Percentiles rank a stretch among this genome's conserved stretches.
Evolutionary conservation across 148 eudicot species (phyloP).

Genomic region (Arctostaphylos glauca): DNA sequence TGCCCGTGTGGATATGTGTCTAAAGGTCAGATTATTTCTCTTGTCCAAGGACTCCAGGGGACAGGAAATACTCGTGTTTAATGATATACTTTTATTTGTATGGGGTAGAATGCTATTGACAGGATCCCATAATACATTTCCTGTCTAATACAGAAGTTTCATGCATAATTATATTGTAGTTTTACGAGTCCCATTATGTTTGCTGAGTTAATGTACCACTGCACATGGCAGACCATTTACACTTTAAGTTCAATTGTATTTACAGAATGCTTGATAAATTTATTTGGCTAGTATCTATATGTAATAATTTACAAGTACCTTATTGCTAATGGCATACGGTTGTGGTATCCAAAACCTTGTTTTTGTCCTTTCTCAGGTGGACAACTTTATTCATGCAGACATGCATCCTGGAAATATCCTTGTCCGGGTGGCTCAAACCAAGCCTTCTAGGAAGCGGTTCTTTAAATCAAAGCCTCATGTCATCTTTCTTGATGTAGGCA

Average conservation of each 20-base stretch:
- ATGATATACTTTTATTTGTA: neutral
- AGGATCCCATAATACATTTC: neutral
- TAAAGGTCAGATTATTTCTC: neutral
- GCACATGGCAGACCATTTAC: neutral
- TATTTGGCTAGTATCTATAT: neutral
- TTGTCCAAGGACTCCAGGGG: neutral
- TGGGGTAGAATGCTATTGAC: neutral
- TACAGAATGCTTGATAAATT: neutral
- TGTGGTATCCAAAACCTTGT: neutral
- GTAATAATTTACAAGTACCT: neutral
- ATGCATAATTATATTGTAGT: neutral
- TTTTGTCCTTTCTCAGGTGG: slow-evolving; percentile 53
- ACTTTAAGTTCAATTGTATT: neutral
- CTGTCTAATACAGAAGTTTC: neutral
- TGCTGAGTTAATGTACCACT: neutral
- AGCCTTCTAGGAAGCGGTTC: slow-evolving; percentile 43
- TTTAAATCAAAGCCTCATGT: slow-evolving; percentile 88
- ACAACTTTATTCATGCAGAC: slow-evolving; percentile 97
- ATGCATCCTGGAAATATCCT: slow-evolving; percentile 99
- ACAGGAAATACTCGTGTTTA: neutral
- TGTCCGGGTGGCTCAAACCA: slow-evolving; percentile 58
- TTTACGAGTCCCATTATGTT: neutral
- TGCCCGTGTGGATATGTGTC: neutral
- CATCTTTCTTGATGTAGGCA: slow-evolving; percentile 90
- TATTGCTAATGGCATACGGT: neutral